Conservation (phyloP, 2,329 filamentous ascomycete genomes). For the Penicillium crustosum region DNA sequence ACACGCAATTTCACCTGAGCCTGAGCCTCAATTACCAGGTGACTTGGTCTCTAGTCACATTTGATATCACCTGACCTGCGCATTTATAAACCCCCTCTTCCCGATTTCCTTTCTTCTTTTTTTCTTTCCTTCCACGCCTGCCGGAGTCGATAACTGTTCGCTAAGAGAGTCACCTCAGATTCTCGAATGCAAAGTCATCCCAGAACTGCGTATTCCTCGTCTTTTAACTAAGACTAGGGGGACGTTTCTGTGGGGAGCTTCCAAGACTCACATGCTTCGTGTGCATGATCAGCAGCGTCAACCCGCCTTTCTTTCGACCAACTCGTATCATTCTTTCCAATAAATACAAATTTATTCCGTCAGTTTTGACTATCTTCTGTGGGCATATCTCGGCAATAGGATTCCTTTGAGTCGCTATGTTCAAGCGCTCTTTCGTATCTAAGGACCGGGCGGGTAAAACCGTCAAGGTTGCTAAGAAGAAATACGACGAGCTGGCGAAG, state of each 20-base stretch:
- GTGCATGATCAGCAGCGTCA: constrained; percentile 54
- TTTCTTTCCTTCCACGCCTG: constrained; percentile 50
- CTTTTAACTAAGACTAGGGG: constrained; percentile 34
- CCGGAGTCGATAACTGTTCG: constrained; percentile 42
- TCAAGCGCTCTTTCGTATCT: constrained; percentile 85
- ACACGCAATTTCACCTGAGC: constrained; percentile 8
- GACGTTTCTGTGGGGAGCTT: constrained; percentile 48
- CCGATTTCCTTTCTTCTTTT: constrained; percentile 39
- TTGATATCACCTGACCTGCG: constrained; percentile 31
- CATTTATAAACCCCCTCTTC: constrained; percentile 30
- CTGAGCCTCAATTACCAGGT: constrained; percentile 4
- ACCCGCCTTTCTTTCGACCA: constrained; percentile 34
- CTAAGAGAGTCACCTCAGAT: constrained; percentile 31
- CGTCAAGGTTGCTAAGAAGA: constrained; percentile 74
- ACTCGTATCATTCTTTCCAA: constrained; percentile 43
- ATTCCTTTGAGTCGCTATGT: constrained; percentile 62
- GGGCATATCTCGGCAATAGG: constrained; percentile 34
- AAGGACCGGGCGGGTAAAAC: constrained; percentile 87
- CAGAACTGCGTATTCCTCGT: constrained; percentile 30
- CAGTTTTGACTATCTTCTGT: constrained; percentile 50
- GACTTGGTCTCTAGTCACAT: constrained; percentile 6
- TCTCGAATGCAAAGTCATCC: constrained; percentile 52
- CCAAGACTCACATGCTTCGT: constrained; percentile 52
- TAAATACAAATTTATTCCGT: constrained; percentile 37
- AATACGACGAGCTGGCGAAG: constrained; percentile 74